phyloP scores from a whole-genome alignment of 805 yeast genomes.

The Suhomyces tanzawaensis region DNA sequence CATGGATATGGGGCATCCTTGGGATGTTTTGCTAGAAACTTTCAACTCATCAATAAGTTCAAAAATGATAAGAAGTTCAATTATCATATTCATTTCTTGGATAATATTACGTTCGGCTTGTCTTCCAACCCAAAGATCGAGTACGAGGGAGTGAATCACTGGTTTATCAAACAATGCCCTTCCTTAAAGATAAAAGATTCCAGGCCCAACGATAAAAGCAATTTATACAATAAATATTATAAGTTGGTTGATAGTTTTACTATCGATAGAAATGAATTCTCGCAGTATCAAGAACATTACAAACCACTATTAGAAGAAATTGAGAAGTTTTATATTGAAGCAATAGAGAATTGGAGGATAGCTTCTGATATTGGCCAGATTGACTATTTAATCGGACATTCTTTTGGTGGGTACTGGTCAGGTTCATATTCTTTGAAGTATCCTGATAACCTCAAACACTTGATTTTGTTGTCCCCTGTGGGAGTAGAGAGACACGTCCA shows the following conservation, averaged over 20 bases:
- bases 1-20: slow-evolving; percentile 59
- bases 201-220: slow-evolving; percentile 15
- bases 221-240: slow-evolving; percentile 38
- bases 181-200: slow-evolving; percentile 24
- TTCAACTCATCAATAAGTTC: slow-evolving; percentile 37
- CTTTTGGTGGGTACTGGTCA: slow-evolving; percentile 75
- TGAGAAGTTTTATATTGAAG: slow-evolving; percentile 55
- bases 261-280: slow-evolving; percentile 24
- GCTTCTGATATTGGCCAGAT: slow-evolving; percentile 49
- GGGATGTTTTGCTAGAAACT: slow-evolving; percentile 57
- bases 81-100: slow-evolving; percentile 49
- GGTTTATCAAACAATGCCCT: slow-evolving; percentile 21
- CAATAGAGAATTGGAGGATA: slow-evolving; percentile 65
- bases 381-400: slow-evolving; percentile 68
- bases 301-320: slow-evolving; percentile 40
- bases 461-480: slow-evolving; percentile 70
- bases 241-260: slow-evolving; percentile 37
- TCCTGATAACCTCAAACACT: slow-evolving; percentile 51
- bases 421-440: slow-evolving; percentile 59
- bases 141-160: slow-evolving; percentile 17
- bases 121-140: slow-evolving; percentile 45
- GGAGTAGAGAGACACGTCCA: slow-evolving; percentile 72
- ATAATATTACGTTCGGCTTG: slow-evolving; percentile 50
- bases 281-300: slow-evolving; percentile 33
- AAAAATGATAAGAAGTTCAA: slow-evolving; percentile 26